A percentile compares a stretch with the other conserved stretches of the same genome.
Conservation (phyloP, 352 stramenopile species). For the Phytophthora pini region DNA sequence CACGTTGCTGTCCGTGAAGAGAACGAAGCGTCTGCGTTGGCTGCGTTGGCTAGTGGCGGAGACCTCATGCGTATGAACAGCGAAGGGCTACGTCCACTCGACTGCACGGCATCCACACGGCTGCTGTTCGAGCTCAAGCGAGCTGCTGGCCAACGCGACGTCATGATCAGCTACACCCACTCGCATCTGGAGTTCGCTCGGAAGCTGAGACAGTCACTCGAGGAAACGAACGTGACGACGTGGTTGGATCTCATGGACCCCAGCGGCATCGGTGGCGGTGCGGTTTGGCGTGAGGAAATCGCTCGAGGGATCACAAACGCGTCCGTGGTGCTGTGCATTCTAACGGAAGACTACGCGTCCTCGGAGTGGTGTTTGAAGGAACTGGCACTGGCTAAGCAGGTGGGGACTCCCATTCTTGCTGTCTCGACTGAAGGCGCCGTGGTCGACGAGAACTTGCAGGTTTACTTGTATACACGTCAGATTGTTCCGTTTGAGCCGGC, state of each 20-base stretch:
- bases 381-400: constrained; percentile 76
- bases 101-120: too few relatives aligned
- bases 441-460: constrained; percentile 70
- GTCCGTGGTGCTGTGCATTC: constrained; percentile 65
- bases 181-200: constrained; percentile 77
- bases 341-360: constrained; percentile 72
- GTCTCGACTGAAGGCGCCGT: constrained; percentile 67
- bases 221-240: constrained; percentile 70
- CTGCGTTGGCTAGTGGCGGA: too few relatives aligned
- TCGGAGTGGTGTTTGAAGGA: constrained; percentile 83
- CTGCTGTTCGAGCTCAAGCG: constrained; percentile 57
- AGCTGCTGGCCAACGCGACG: constrained; percentile 67
- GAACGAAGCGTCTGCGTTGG: too few relatives aligned
- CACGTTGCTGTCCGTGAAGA: too few relatives aligned
- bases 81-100: too few relatives aligned
- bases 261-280: constrained; percentile 71
- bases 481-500: constrained; percentile 70
- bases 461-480: constrained; percentile 79
- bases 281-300: constrained; percentile 79
- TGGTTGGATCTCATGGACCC: constrained; percentile 84
- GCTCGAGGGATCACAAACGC: constrained; percentile 70
- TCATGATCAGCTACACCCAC: constrained; percentile 89
- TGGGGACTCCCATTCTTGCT: constrained; percentile 68
- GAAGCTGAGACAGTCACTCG: constrained; percentile 63
- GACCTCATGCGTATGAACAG: too few relatives aligned